Evolutionary conservation across 1,284 basidiomycete genomes (phyloP).

Genomic region (Heterobasidion irregulare): DNA sequence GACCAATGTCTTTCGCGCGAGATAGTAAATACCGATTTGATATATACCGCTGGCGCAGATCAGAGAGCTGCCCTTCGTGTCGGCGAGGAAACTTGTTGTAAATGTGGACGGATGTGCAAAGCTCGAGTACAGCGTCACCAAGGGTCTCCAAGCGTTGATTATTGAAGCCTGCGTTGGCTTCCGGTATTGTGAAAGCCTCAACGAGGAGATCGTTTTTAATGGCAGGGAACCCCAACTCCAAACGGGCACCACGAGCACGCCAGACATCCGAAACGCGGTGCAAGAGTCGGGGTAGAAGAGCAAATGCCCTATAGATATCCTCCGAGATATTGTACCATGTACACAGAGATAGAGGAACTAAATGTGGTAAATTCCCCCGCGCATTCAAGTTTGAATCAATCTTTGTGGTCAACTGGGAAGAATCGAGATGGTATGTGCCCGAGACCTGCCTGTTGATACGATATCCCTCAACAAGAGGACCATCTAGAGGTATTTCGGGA

Average conservation of each 20-base stretch:
- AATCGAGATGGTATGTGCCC: conserved; percentile 33
- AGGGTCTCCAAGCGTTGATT: conserved; percentile 82
- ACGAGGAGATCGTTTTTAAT: conserved; percentile 50
- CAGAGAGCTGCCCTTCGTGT: conserved; percentile 75
- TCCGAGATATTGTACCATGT: conserved; percentile 39
- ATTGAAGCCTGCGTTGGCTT: conserved; percentile 50
- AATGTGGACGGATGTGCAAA: conserved; percentile 67
- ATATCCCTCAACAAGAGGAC: conserved; percentile 50
- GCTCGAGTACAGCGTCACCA: conserved; percentile 75
- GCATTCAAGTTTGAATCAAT: neutral
- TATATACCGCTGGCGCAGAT: conserved; percentile 52
- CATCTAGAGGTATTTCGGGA: conserved; percentile 37
- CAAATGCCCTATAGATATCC: conserved; percentile 39
- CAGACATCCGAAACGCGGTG: conserved; percentile 57
- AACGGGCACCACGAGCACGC: conserved; percentile 42
- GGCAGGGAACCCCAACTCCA: conserved; percentile 48
- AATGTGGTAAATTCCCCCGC: conserved; percentile 1
- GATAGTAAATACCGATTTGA: conserved; percentile 62
- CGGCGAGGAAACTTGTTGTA: conserved; percentile 67
- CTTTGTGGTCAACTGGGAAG: conserved; percentile 3
- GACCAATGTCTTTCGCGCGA: conserved; percentile 52
- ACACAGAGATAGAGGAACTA: conserved; percentile 49
- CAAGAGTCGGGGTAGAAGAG: conserved; percentile 56
- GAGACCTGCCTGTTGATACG: conserved; percentile 32
- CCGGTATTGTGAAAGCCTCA: conserved; percentile 69